phyloP scores from a whole-genome alignment of 345 rosid species.

The Euphorbia tirucalli region DNA sequence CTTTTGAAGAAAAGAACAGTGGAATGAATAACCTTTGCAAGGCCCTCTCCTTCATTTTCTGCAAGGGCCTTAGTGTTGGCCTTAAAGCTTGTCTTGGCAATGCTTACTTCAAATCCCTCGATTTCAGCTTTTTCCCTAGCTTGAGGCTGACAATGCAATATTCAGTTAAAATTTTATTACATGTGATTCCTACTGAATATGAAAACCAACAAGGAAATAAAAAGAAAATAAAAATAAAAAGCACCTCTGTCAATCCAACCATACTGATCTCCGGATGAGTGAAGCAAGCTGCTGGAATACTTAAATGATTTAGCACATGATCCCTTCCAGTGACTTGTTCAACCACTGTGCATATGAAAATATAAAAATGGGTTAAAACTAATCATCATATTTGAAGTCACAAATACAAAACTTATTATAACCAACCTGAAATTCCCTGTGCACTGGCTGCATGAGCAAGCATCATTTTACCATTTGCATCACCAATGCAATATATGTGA shows the following conservation, averaged over 20 bases:
- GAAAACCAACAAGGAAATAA: conserved; percentile 3
- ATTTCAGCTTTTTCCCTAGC: conserved; percentile 90
- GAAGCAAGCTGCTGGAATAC: conserved; percentile 99
- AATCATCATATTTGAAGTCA: conserved; percentile 1
- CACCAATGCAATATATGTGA: conserved; percentile 87
- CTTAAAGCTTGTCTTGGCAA: conserved; percentile 95
- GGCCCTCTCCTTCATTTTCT: conserved; percentile 97
- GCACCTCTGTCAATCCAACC: conserved; percentile 98
- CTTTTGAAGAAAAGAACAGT: conserved; percentile 3
- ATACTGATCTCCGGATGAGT: conserved; percentile 99
- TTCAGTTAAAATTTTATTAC: conserved; percentile 13
- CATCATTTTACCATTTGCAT: conserved; percentile 99
- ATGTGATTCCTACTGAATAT: not conserved
- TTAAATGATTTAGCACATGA: conserved; percentile 85
- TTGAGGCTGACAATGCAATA: conserved; percentile 65
- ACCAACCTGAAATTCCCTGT: conserved; percentile 95
- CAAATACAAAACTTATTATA: not conserved
- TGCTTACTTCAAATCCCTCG: conserved; percentile 87
- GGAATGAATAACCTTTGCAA: conserved; percentile 70
- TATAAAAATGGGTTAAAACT: conserved; percentile 9
- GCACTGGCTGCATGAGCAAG: conserved; percentile 99
- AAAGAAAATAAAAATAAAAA: not conserved
- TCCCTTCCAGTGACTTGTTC: conserved; percentile 94
- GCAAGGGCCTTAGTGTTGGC: conserved; percentile 98
- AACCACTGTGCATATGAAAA: conserved; percentile 54